A percentile compares a stretch with the other conserved stretches of the same genome.
phyloP scores from a whole-genome alignment of 202 grass and related monocot genomes.

The Panicum hallii region DNA sequence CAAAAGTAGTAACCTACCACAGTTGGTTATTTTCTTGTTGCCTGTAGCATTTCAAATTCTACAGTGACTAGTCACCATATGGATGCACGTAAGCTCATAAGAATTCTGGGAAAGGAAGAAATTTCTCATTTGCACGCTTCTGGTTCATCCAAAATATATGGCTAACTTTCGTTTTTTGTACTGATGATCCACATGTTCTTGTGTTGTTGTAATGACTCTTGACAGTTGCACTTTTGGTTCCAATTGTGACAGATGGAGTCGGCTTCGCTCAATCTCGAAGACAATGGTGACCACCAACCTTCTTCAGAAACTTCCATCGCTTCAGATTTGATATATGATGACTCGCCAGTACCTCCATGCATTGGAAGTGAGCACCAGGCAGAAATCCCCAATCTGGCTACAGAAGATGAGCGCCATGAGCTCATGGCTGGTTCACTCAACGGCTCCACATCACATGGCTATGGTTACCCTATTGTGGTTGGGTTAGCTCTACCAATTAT shows the following conservation, averaged over 20 bases:
- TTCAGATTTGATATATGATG: conserved; percentile 64
- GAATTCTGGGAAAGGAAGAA: conserved; percentile 11
- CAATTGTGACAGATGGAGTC: conserved; percentile 56
- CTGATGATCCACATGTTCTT: conserved; percentile 34
- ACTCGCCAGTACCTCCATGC: conserved; percentile 60
- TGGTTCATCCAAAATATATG: conserved; percentile 37
- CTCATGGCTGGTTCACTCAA: conserved; percentile 37
- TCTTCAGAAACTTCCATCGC: conserved; percentile 53
- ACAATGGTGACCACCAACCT: conserved; percentile 44
- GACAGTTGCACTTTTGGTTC: conserved; percentile 32
- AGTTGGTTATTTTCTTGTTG: conserved; percentile 28
- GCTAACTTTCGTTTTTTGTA: conserved; percentile 31
- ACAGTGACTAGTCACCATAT: conserved; percentile 2
- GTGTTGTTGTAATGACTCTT: conserved; percentile 35
- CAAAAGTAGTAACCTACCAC: not conserved
- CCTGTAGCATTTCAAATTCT: conserved; percentile 23
- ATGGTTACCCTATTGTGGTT: conserved; percentile 54
- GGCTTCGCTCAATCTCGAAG: conserved; percentile 46
- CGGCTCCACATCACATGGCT: conserved; percentile 33
- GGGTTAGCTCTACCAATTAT: conserved; percentile 67
- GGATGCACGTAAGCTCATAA: conserved; percentile 16
- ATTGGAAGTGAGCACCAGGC: conserved; percentile 85
- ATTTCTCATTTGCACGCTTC: not conserved
- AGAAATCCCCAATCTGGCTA: conserved; percentile 62
- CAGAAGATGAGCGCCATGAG: conserved; percentile 45